Evolutionary conservation across 2,329 filamentous ascomycete species (phyloP).

Genomic region (Nemania sp.): DNA sequence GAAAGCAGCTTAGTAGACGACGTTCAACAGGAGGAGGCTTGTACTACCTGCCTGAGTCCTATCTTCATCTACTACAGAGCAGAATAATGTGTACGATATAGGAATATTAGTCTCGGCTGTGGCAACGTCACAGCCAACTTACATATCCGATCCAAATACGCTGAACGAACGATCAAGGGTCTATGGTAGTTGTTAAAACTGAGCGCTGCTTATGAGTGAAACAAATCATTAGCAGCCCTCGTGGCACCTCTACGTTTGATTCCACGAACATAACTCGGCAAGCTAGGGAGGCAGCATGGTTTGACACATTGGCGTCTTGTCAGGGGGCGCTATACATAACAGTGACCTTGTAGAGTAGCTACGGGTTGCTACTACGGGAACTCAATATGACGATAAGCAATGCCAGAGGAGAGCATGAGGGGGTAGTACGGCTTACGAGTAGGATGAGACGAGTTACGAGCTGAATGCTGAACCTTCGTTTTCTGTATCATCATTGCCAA

Average conservation of each 20-base stretch:
- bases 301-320: background rate
- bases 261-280: background rate
- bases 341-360: background rate
- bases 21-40: background rate
- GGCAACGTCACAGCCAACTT: background rate
- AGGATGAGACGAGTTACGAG: slow-evolving; percentile 13
- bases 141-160: background rate
- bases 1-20: slow-evolving; percentile 31
- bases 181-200: no score
- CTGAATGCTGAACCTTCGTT: background rate
- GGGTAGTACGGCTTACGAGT: background rate
- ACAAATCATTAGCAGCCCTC: slow-evolving; percentile 25
- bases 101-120: background rate
- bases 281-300: background rate
- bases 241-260: slow-evolving; percentile 13
- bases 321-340: background rate
- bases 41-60: slow-evolving; percentile 26
- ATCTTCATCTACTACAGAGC: slow-evolving; percentile 3
- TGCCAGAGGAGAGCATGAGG: slow-evolving; percentile 8
- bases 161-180: background rate
- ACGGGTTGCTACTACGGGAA: background rate
- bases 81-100: slow-evolving; percentile 23
- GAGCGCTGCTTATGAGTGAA: no score
- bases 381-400: slow-evolving; percentile 11
- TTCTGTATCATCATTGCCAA: slow-evolving; percentile 14